A percentile compares a stretch with the other conserved stretches of the same genome.
phyloP scores from a whole-genome alignment of 805 yeast species.

The Debaryomyces castellii region DNA sequence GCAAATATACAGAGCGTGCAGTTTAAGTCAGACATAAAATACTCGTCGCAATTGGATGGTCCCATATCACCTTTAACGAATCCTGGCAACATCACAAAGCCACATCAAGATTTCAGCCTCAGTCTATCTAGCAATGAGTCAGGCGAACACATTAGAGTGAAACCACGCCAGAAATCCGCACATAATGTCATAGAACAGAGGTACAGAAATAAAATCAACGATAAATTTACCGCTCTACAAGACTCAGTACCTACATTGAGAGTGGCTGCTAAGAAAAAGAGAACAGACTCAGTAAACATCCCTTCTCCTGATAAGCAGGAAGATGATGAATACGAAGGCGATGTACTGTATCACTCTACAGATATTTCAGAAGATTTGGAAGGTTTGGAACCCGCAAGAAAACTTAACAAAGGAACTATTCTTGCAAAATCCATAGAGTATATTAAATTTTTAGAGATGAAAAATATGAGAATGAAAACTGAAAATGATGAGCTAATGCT shows the following conservation, averaged over 20 bases:
- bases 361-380: constrained; percentile 47
- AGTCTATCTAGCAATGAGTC: neutral
- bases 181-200: constrained; percentile 45
- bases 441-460: constrained; percentile 66
- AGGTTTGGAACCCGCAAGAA: constrained; percentile 73
- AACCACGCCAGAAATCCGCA: constrained; percentile 24
- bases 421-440: constrained; percentile 79
- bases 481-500: constrained; percentile 52
- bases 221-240: constrained; percentile 38
- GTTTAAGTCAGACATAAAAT: neutral
- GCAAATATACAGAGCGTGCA: neutral
- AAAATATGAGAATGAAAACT: constrained; percentile 48
- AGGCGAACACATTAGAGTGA: neutral
- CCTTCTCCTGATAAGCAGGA: constrained; percentile 8
- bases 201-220: constrained; percentile 43
- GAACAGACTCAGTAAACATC: constrained; percentile 10
- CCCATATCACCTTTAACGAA: neutral
- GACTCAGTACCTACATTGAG: constrained; percentile 39
- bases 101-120: neutral
- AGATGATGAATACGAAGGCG: constrained; percentile 4
- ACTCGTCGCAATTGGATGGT: neutral
- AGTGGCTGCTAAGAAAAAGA: constrained; percentile 24
- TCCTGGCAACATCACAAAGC: neutral
- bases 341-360: neutral
- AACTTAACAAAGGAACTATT: constrained; percentile 76